These are phyloP conservation scores for Cupressus sempervirens DNA, from an alignment of 75 land plant genomes.

Conservation along the genomic window DNA sequence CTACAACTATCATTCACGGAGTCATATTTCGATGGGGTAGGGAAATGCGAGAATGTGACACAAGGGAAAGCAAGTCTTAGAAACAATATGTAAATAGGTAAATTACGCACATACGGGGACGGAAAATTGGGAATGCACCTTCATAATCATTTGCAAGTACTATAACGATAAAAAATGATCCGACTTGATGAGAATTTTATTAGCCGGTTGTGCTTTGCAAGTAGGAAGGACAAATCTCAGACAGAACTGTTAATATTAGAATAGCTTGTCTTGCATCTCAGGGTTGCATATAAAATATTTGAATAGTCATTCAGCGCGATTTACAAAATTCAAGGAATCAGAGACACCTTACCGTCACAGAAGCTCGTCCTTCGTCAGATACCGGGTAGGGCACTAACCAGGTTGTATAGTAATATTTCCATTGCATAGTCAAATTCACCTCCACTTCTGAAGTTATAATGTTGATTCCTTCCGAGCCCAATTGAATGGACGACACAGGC, in stretches of 20 bases:
- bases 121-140: background rate
- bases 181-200: background rate
- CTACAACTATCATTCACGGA: background rate
- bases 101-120: background rate
- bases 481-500: slow-evolving; percentile 33
- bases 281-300: background rate
- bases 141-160: background rate
- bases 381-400: slow-evolving; percentile 47
- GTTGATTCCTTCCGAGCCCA: slow-evolving; percentile 49
- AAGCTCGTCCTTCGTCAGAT: slow-evolving; percentile 61
- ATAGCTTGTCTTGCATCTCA: background rate
- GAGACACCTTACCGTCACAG: slow-evolving; percentile 41
- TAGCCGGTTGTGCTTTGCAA: background rate
- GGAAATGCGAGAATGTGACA: background rate
- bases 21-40: background rate
- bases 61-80: background rate
- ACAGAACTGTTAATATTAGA: background rate
- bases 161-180: background rate
- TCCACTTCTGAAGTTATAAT: slow-evolving; percentile 51
- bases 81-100: background rate
- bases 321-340: background rate
- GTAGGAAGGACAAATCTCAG: background rate
- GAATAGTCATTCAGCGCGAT: background rate
- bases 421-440: slow-evolving; percentile 51
- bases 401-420: slow-evolving; percentile 60